Base-by-base conservation (phyloP, 2,329 filamentous ascomycete genomes). In the Sporothrix variecibatus region DNA sequence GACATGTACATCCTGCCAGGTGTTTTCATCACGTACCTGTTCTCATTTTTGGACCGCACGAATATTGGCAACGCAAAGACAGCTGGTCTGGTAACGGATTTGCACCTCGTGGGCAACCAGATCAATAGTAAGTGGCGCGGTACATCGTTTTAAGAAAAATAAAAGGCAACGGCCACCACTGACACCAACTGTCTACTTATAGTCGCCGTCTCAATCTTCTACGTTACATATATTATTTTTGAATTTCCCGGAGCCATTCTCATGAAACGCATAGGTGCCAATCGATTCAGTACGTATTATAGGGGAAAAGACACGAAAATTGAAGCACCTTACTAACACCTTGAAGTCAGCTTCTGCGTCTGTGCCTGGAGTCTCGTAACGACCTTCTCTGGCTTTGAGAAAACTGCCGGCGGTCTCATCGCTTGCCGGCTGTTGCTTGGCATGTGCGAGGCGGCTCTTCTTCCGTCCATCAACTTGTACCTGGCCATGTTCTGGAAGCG, bases 381-480 rank as follows among this genome's bases (percentile, higher is more conserved):
- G 20, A 23, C 49, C 49, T 51, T 51, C 17, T 51, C 49, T n/a
- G 49, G 49, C 2, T 51, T 51, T 23, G 49, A 51, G 17, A 51
- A 51, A 20, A 51, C 82, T 77, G 90, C 87, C 76, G 85, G 81
- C 8, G 86, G 85, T 0, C 80, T 91, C 6, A 82, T 91, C n/a
- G 87, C 84, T n/a, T 88, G 86, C 71, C 86, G 89, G 11, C 79
- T 91, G 0, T 80, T 91, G 0, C 84, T 91, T 0, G 89, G 89
- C 1, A 80, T 87, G 3, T 85, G 89, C 20, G 89, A 91, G 80
- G 87, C 87, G 2, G 89, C 88, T 0, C 81, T 91, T 0, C 90
- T 91, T 76, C 89, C 89, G 0, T 88, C 88, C 0, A 82, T 90
- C 73, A 85, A 86, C 0, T 80, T 88, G 12, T 90, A 90, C 72